A percentile compares a stretch with the other conserved stretches of the same genome.
Evolutionary conservation across 257 asterid genomes (phyloP).

Genomic region (Solanum rostratum): DNA sequence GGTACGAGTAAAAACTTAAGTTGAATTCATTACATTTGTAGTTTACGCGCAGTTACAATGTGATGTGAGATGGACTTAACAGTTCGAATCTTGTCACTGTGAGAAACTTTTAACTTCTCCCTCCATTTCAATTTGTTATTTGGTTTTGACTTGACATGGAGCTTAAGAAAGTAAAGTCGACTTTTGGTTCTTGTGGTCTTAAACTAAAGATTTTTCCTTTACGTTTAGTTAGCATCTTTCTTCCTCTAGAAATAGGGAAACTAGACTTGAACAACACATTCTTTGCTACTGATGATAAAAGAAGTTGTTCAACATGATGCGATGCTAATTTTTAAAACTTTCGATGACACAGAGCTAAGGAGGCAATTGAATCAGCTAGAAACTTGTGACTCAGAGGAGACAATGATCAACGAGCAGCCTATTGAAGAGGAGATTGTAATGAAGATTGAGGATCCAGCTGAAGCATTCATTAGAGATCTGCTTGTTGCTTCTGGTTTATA

Average conservation of each 20-base stretch:
- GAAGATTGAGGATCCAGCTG: conserved; percentile 47
- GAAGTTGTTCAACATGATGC: not conserved
- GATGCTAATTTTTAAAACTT: not conserved
- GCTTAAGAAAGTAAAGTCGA: not conserved
- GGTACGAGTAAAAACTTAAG: conserved; percentile 26
- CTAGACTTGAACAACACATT: not conserved
- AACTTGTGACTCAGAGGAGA: conserved; percentile 34
- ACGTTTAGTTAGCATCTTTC: not conserved
- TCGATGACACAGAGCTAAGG: conserved; percentile 43
- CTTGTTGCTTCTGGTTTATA: conserved; percentile 78
- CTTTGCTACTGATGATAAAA: not conserved
- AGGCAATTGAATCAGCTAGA: conserved; percentile 68
- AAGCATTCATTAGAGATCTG: conserved; percentile 74
- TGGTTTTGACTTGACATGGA: not conserved
- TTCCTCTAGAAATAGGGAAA: not conserved
- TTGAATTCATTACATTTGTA: not conserved
- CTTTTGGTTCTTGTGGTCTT: not conserved
- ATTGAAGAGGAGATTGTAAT: conserved; percentile 26
- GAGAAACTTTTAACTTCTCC: not conserved
- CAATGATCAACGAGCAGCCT: conserved; percentile 32
- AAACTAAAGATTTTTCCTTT: not conserved
- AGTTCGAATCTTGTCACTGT: not conserved
- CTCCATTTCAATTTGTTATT: not conserved
- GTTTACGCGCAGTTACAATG: not conserved
- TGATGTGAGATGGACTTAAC: not conserved